phyloP scores from a whole-genome alignment of 306 rosid genomes.

The Pyrus bretschneideri region DNA sequence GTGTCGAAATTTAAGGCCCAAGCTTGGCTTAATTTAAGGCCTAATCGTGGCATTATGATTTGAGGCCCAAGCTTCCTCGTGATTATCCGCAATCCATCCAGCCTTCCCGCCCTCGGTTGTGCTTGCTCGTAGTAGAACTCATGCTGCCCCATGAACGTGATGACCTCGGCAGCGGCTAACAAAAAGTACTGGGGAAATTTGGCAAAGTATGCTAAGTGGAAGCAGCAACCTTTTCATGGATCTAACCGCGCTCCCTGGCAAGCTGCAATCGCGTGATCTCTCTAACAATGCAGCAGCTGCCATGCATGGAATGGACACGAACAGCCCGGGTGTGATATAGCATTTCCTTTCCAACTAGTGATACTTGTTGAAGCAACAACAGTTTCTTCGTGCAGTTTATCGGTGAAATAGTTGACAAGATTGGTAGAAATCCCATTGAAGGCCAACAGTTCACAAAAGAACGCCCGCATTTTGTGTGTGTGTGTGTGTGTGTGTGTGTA shows the following conservation, averaged over 20 bases:
- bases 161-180: constrained; percentile 24
- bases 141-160: constrained; percentile 19
- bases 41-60: background rate
- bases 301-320: constrained; percentile 16
- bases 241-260: constrained; percentile 13
- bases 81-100: no score
- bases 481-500: no score
- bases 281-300: constrained; percentile 28
- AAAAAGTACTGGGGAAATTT: constrained; percentile 23
- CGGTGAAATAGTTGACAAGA: constrained; percentile 26
- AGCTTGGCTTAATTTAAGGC: background rate
- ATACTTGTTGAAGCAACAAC: constrained; percentile 26
- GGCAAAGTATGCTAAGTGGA: constrained; percentile 27
- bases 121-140: constrained; percentile 31
- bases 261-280: constrained; percentile 22
- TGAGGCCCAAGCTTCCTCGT: background rate
- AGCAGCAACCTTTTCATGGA: constrained; percentile 5
- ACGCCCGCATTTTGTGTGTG: constrained; percentile 6
- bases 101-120: background rate
- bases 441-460: constrained; percentile 16
- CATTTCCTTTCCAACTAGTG: constrained; percentile 34
- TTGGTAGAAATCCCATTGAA: constrained; percentile 22
- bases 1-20: background rate
- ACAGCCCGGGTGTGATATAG: constrained; percentile 24
- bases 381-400: constrained; percentile 26